Base-by-base conservation (phyloP, 768 basidiomycete genomes). In the Trametes cingulata region DNA sequence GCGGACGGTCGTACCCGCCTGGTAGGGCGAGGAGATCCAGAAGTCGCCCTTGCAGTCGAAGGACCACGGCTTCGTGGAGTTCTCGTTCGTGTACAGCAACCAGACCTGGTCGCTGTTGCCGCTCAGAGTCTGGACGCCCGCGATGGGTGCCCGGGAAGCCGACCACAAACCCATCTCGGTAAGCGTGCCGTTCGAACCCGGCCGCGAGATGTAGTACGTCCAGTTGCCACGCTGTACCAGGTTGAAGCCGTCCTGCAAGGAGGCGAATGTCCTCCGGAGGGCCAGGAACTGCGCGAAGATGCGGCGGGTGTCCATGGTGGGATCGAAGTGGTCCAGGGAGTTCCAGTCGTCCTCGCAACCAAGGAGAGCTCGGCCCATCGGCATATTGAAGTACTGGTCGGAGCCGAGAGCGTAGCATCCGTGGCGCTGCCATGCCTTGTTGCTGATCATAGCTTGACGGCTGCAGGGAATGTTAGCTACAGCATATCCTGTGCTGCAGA, bases 291-390 rank as follows among this genome's bases (percentile, higher is more conserved):
- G 91, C 17, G 83, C 71, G 68, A 92, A 85, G 58, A 92, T 69
- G 56, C 93, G 87, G 39, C 90, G 84, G 39, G 82, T 81, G 68
- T 91, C 87, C 13, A 87, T 76, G 2, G 94, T 95, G 25, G 93
- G 93, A 73, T 97, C 95, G 71, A 96, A 96, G 72, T 97, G 95
- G 67, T 97, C 95, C 33, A 95, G 84, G 2, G 90, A 84, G 72
- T 96, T 95, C 92, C 91, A 95, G 66, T 91, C 86, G 69, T 96
- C 93, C 46, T 88, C 67, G 71, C 95, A 97, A 46, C 93, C 95
- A 17, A 93, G 76, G 33, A 93, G 71, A 2, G 90, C 75, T 66
- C 85, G 85, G 55, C 90, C 88, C 65, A 95, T 79, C 1, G 90
- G 90, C 84, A 95, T 91, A 74, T 96, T 94, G 81, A 90, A 97